These are phyloP conservation scores for Psidium friedrichsthalianum DNA, from an alignment of 345 rosid genomes.

Conservation along the genomic window DNA sequence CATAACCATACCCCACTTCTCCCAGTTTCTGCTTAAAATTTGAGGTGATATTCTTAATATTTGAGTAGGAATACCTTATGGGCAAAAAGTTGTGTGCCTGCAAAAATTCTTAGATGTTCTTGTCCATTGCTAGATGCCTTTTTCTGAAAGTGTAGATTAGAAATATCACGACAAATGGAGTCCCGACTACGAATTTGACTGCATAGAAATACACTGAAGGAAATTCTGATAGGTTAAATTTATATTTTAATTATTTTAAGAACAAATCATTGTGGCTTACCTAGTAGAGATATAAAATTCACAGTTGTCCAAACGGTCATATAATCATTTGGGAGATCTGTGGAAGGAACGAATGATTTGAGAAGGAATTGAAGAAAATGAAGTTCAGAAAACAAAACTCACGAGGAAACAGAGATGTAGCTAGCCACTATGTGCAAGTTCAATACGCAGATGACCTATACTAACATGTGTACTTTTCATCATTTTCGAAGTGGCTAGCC, in stretches of 20 bases:
- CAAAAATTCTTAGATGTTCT: neutral
- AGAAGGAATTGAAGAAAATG: neutral
- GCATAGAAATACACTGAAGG: neutral
- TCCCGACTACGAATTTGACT: neutral
- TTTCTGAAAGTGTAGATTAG: neutral
- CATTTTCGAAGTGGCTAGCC: too few relatives aligned
- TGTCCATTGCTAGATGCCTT: neutral
- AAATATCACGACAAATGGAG: neutral
- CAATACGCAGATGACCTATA: neutral
- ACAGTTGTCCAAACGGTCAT: neutral
- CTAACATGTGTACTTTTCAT: neutral
- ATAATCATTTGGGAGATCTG: neutral
- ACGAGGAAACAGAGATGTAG: neutral
- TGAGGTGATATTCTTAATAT: too few relatives aligned
- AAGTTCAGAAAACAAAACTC: too few relatives aligned
- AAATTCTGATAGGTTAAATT: too few relatives aligned
- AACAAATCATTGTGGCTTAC: neutral
- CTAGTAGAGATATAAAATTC: neutral
- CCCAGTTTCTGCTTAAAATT: neutral
- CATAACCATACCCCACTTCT: neutral
- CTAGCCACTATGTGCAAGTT: neutral
- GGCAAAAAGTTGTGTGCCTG: neutral
- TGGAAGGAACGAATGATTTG: neutral
- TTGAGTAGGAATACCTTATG: neutral
- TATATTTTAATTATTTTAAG: neutral